These are phyloP conservation scores for Acanthamoeba culbertsoni DNA, from an alignment of 208 protist genomes.

Conservation along the genomic window DNA sequence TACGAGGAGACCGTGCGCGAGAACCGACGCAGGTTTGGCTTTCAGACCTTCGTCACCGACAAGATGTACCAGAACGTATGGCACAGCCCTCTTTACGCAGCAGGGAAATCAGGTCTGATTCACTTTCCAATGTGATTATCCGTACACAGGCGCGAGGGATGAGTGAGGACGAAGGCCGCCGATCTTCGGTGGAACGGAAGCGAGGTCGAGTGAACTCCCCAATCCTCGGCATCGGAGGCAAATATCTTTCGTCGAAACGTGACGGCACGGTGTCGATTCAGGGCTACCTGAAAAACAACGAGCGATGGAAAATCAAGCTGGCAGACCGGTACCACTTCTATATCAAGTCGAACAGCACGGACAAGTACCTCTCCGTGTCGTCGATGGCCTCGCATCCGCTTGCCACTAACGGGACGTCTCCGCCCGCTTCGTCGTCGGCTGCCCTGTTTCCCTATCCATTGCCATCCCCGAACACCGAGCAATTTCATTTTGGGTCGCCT, in stretches of 20 bases:
- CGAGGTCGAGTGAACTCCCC: neutral
- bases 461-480: no score
- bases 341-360: neutral
- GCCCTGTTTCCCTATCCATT: neutral
- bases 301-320: slow-evolving; percentile 3
- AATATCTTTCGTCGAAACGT: neutral
- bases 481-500: no score
- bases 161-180: neutral
- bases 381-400: neutral
- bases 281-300: neutral
- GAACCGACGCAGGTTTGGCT: neutral
- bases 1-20: neutral
- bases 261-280: neutral
- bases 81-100: no score
- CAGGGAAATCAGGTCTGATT: no score
- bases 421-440: neutral
- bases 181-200: neutral
- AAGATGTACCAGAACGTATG: no score
- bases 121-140: no score
- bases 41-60: neutral
- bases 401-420: neutral
- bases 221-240: neutral
- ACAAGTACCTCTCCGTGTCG: neutral
- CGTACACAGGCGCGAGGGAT: no score
- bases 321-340: neutral